Evolutionary conservation across 495 filamentous ascomycete species (phyloP), one percentile per base, ranked within the genome.

Genomic region (Extremus antarcticus): DNA sequence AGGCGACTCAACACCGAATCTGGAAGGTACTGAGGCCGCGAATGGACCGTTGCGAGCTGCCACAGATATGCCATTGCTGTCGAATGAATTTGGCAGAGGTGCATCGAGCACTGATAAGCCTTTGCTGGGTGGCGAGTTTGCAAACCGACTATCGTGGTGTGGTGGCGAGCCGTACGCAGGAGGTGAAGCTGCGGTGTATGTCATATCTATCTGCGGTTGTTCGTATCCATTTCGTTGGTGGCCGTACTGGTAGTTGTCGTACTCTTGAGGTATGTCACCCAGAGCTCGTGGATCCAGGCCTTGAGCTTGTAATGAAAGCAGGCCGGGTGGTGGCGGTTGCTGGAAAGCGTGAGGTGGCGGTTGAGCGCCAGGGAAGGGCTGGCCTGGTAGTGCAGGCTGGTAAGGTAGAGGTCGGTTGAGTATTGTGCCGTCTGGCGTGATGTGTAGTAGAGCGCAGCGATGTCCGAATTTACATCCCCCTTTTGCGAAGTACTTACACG

Each of bases 401-500:
- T 65, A 66, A 39, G 67, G 68, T 55, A 64, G 76, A 25, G 77
- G 76, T 47, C 80, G 70, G 70, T 95, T 95, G 59, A 97, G 86
- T 64, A 89, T 78, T 61, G 87, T 86, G 46, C 92, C 92, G 70
- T 98, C 88, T 25, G 92, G 88, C 40, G 95, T 81, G 63, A 97
- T 86, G 69, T 98, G 92, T 56, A 90, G 86, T 67, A 95, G 84
- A 61, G 94, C 92, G 74, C 92, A 98, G 70, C 97, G 97, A 24
- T 86, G 82, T 53, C 92, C 92, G 69, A 97, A 98, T 70, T 98
- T 98, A 83, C 92, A 98, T 71, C 96, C 96, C 53, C 92, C 94
- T 89, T 96, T 98, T 57, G 88, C 82, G 61, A 97, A 98, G 72
- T 97, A 98, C 73, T 97, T 97, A 80, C 92, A 98, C 22, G 85